Percentiles rank a stretch among this genome's conserved stretches.
These are phyloP conservation scores for Straminergon stramineum DNA, from an alignment of 225 moss, liverwort and hornwort species.

Conservation along the genomic window DNA sequence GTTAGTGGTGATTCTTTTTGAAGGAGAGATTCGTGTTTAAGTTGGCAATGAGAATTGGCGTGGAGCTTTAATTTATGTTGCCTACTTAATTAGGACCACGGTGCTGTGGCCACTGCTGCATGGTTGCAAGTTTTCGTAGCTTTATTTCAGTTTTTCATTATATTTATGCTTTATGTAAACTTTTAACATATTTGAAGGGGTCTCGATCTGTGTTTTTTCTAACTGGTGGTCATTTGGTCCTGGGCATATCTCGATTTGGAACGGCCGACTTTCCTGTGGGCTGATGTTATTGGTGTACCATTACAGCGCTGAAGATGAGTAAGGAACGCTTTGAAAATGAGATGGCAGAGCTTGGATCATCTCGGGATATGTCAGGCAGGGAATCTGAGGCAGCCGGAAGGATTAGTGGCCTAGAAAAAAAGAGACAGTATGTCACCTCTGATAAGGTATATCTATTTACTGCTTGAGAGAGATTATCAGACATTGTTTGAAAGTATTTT, in stretches of 20 bases:
- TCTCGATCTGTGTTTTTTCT: neutral
- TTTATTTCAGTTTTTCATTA: neutral
- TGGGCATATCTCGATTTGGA: neutral
- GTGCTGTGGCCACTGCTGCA: neutral
- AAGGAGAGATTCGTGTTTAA: neutral
- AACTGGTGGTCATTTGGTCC: neutral
- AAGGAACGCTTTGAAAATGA: conserved; percentile 83
- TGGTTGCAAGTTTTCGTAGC: neutral
- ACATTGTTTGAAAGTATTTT: neutral
- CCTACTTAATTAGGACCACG: neutral
- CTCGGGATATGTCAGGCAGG: conserved; percentile 84
- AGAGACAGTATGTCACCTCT: conserved; percentile 63
- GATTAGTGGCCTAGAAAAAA: conserved; percentile 79
- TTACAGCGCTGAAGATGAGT: conserved; percentile 72
- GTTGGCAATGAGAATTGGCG: neutral
- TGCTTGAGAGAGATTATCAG: neutral
- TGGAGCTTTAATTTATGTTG: neutral
- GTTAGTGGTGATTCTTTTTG: neutral
- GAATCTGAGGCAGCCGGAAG: conserved; percentile 82
- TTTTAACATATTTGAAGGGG: neutral
- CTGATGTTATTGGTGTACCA: neutral
- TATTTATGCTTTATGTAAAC: neutral
- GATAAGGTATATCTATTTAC: conserved; percentile 55
- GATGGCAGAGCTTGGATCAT: conserved; percentile 79
- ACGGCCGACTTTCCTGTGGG: neutral